Base-by-base conservation (phyloP, 1,284 basidiomycete genomes). In the Ganoderma boninense region DNA sequence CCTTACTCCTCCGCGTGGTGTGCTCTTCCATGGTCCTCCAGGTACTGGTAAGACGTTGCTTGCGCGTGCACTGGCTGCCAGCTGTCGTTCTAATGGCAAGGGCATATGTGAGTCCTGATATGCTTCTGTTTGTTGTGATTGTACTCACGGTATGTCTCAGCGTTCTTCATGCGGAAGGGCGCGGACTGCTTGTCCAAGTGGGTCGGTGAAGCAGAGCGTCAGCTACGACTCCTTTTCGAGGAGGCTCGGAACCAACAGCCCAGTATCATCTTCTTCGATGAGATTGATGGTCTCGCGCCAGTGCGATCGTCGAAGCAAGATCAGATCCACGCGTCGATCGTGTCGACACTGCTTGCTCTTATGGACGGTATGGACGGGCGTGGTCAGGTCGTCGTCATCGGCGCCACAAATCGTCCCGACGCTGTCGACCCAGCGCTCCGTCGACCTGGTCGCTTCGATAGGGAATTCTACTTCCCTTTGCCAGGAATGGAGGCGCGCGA, bases 351-450 rank as follows among this genome's bases (percentile, higher is more conserved):
- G 18, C 87, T 99, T 1, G 97, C 98, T 0, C 86, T 99, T 62
- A 99, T 99, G 97, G 98, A 99, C 80, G 98, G 98, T 62, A 99
- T 99, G 98, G 98, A 99, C 75, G 97, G 97, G 1, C 90, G 98
- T 70, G 96, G 93, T 2, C 97, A 98, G 81, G 97, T 99, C 32
- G 91, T 99, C n/a, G 95, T 99, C 59, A 98, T 99, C 75, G 97
- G 98, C 40, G 98, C 98, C 1, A 99, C 98, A 11, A 99, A 99
- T 80, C 83, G 98, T 69, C 97, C 97, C 0, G 98, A 99, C 82
- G 95, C 97, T 16, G 93, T 99, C 69, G 98, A 99, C 81, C 97
- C 98, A 43, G 98, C 98, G 0, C 83, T 99, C 60, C 88, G 98
- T 54, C 87, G 98, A 44, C 98, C 98, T 0, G 98, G 98, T 16